These are phyloP conservation scores for Dendrobium catenatum DNA, from an alignment of 106 monocot species.

Conservation along the genomic window DNA sequence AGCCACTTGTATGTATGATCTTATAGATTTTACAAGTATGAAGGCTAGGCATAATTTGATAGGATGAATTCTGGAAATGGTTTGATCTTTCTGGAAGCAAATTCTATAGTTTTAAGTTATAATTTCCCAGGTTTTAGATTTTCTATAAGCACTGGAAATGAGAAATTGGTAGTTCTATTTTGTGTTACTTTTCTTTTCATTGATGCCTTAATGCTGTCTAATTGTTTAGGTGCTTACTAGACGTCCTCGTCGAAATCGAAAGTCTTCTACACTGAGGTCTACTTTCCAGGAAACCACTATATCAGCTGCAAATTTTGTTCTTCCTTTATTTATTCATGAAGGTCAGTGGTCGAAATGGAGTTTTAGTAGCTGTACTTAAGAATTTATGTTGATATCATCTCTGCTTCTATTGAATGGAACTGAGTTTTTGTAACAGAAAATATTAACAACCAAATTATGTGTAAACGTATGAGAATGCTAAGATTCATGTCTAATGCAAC, in stretches of 20 bases:
- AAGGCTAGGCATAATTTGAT: neutral
- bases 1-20: conserved; percentile 54
- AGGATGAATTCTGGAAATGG: neutral
- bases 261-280: conserved; percentile 57
- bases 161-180: neutral
- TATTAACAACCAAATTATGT: neutral
- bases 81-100: neutral
- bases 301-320: conserved; percentile 81
- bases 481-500: neutral
- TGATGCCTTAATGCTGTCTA: conserved; percentile 2
- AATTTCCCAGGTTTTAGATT: neutral
- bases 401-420: neutral
- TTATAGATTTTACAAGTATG: neutral
- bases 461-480: neutral
- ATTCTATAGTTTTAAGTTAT: neutral
- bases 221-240: conserved; percentile 42
- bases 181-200: neutral
- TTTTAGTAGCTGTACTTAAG: neutral
- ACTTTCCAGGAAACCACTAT: conserved; percentile 83
- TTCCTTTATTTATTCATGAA: conserved; percentile 98
- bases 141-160: neutral
- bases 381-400: neutral
- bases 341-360: conserved; percentile 24
- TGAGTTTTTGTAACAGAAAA: neutral
- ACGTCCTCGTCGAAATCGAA: conserved; percentile 88